Base-by-base conservation (phyloP, 768 basidiomycete genomes). In the Lentinula boryana region DNA sequence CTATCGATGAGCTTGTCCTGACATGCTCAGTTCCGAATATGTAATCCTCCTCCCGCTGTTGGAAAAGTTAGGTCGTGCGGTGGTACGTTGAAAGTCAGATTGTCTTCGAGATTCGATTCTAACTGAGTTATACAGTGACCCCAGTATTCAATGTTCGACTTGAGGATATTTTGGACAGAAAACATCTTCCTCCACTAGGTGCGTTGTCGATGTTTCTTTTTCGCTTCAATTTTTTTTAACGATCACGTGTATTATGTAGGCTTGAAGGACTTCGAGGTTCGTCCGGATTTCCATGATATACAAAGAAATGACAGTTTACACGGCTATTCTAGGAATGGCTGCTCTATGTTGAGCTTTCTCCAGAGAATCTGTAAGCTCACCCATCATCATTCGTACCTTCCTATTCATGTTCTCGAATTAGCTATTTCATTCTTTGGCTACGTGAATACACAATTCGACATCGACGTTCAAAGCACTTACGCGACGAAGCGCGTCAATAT, bases 351-450 rank as follows among this genome's bases (percentile, higher is more conserved):
- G 91, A 93, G 65, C 80, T 80, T 59, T 79, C 80, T 51, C 84
- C 88, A 23, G 90, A 92, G 70, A 92, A 91, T 68, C 78, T 93
- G 80, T 87, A 64, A 71, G 83, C 74, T 12, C 18, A 15, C 15
- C 15, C 5, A 54, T 15, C 12, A 36, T 50, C 33, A 36, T 23
- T 15, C 56, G 2, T 33, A 16, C 46, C 44, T 49, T 65, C 63
- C 62, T 50, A 62, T 15, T 62, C 31, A 63, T 44, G 44, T 3
- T 40, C 7, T 58, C 40, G 4, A 7, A 5, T 66, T 87, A 60
- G 87, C 18, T 92, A 92, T 67, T 92, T 92, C 68, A 80, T 82
- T n/a, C 82, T 92, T 54, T 92, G 89, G 89, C 76, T 91, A 33
- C 83, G 83, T 63, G 90, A 91, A 64, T 92, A 92, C 65, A 85